Base-by-base conservation (phyloP, 2,329 filamentous ascomycete genomes). In the Colletotrichum sp. region DNA sequence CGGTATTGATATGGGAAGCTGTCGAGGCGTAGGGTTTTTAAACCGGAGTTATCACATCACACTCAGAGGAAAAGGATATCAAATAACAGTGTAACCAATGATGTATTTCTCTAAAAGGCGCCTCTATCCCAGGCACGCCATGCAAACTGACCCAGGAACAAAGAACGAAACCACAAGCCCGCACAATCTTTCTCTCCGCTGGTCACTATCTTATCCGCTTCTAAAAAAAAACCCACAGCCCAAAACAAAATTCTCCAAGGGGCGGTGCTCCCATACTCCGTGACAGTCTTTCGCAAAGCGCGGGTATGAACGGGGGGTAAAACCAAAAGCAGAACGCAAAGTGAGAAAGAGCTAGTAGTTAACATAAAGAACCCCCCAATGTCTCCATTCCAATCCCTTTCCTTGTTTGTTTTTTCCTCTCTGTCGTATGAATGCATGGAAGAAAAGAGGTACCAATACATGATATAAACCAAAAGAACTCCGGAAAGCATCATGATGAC, bases 71-170 rank as follows among this genome's bases (percentile, higher is more conserved):
- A 52, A 5, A 5, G 1, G 6, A 2, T 6, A 12, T 30, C n/a
- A 6, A 60, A 30, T 27, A 32, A 13, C 19, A 60, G 28, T 60
- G 25, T n/a, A 52, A 52, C n/a, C 12, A 60, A 28, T 27, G 12
- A 66, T 44, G 15, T 48, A 22, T 44, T 28, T 8, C 11, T 66
- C 22, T 44, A 66, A 32, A 28, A 44, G 63, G 63, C 36, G 34
- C 25, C 63, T 66, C 63, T 66, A 66, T 66, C 63, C 30, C 44
- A 52, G 25, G 63, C 63, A 66, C 36, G 36, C 63, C 34, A 66
- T 66, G 63, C 63, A n/a, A 30, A 25, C 15, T 12, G 25, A 52
- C 6, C 16, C 36, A 25, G 19, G 8, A 30, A 64, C 12, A 28
- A 64, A 13, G 11, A 52, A 52, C 44, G 39, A 52, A 52, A 22